A percentile compares a stretch with the other conserved stretches of the same genome.
Conservation (phyloP, 306 rosid species). For the Astragalus membranaceus region DNA sequence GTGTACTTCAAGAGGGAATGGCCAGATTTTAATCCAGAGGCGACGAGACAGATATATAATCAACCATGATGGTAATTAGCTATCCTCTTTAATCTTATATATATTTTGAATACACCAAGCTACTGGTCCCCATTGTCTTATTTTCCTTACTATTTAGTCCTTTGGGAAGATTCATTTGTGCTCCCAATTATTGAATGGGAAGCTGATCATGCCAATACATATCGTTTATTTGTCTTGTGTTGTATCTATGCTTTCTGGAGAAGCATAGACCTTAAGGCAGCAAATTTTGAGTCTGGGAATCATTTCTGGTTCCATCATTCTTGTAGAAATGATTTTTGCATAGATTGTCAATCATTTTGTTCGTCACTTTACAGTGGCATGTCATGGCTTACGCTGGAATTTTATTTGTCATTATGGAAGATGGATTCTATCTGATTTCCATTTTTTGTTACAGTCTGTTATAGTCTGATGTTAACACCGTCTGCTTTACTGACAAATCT, state of each 20-base stretch:
- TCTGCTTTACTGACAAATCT: slow-evolving; percentile 87
- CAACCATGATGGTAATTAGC: too few relatives aligned
- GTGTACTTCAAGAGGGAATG: too few relatives aligned
- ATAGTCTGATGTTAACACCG: slow-evolving; percentile 93
- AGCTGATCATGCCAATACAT: too few relatives aligned
- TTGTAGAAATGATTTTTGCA: not conserved
- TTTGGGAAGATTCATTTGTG: too few relatives aligned
- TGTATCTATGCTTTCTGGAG: not conserved
- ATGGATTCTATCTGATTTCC: slow-evolving; percentile 17
- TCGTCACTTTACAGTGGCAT: not conserved
- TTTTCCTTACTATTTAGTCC: too few relatives aligned
- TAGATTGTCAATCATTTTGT: not conserved
- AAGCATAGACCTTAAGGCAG: not conserved
- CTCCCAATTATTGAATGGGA: too few relatives aligned
- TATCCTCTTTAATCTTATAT: too few relatives aligned
- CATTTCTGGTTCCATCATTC: not conserved
- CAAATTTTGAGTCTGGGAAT: slow-evolving; percentile 4
- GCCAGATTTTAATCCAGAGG: too few relatives aligned
- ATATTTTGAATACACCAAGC: too few relatives aligned
- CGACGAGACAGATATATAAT: too few relatives aligned
- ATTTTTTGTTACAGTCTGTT: slow-evolving; percentile 36
- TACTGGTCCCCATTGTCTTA: too few relatives aligned
- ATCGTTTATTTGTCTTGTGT: too few relatives aligned
- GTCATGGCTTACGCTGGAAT: not conserved
- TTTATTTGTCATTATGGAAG: not conserved